These are phyloP conservation scores for Ceratocystis alfenasii DNA, from an alignment of 2,329 filamentous ascomycete genomes.

Conservation along the genomic window DNA sequence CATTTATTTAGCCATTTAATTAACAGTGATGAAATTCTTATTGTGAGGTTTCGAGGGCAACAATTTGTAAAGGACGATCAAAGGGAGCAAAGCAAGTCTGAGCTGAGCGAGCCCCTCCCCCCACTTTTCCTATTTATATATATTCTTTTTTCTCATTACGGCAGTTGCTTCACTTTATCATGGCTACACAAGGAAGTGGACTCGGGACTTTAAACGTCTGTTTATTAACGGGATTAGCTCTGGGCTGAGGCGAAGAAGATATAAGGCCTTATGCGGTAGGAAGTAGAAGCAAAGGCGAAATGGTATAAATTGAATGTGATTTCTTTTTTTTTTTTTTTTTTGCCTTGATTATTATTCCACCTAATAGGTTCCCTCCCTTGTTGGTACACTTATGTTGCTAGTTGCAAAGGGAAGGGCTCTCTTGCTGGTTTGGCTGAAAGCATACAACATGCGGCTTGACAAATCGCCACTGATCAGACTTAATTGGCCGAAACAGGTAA, in stretches of 20 bases:
- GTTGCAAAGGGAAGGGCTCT: background rate
- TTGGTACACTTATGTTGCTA: background rate
- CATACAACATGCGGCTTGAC: background rate
- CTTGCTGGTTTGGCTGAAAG: background rate
- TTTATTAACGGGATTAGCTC: background rate
- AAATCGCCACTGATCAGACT: background rate
- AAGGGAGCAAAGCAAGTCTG: too few relatives aligned
- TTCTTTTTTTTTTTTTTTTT: conserved; percentile 7
- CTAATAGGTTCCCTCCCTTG: background rate
- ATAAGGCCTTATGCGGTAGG: background rate
- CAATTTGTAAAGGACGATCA: too few relatives aligned
- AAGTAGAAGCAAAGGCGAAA: too few relatives aligned
- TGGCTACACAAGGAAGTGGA: conserved; percentile 2
- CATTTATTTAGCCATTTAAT: too few relatives aligned
- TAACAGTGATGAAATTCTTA: too few relatives aligned
- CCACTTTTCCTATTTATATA: too few relatives aligned
- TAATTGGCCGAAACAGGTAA: background rate
- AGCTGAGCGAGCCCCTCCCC: background rate
- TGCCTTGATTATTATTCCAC: background rate
- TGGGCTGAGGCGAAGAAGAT: background rate
- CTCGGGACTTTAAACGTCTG: background rate
- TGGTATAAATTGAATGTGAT: too few relatives aligned
- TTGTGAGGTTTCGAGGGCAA: too few relatives aligned
- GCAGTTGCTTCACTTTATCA: background rate
- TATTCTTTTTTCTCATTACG: background rate